A percentile compares a stretch with the other conserved stretches of the same genome.
Evolutionary conservation across 2,329 filamentous ascomycete species (phyloP).

Genomic region (Myriosclerotinia duriaeana): DNA sequence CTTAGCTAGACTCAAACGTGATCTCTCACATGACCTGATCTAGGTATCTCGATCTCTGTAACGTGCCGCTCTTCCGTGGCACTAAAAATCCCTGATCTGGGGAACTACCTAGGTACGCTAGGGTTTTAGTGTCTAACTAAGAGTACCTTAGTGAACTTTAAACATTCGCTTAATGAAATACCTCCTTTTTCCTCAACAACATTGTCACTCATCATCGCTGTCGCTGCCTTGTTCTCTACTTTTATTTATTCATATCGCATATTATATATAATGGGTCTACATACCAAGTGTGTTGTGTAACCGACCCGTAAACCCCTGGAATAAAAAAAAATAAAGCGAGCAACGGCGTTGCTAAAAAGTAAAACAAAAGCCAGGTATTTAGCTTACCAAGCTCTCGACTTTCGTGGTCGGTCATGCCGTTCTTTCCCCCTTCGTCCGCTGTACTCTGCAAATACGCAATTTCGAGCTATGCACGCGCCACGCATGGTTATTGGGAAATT

Average conservation of each 20-base stretch:
- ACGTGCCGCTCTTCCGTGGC: not conserved
- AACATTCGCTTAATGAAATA: not conserved
- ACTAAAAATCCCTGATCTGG: not conserved
- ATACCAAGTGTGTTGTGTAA: not conserved
- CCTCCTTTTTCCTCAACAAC: not conserved
- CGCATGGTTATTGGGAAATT: no score
- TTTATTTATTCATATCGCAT: not conserved
- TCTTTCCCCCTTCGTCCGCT: no score
- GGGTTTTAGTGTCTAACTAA: no score
- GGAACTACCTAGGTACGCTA: not conserved
- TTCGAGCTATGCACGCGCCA: no score
- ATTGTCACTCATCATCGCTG: not conserved
- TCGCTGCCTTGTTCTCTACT: not conserved
- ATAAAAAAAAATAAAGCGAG: no score
- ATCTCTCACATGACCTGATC: not conserved
- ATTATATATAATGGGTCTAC: not conserved
- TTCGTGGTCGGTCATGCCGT: no score
- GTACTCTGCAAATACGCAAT: no score
- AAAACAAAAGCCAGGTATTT: no score
- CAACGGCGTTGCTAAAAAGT: no score
- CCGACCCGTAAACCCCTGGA: not conserved
- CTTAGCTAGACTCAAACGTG: not conserved
- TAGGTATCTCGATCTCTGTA: no score
- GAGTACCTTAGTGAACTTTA: not conserved
- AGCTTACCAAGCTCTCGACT: no score